These are phyloP conservation scores for Lipomyces yamadae DNA, from an alignment of 805 yeast genomes.

Conservation along the genomic window DNA sequence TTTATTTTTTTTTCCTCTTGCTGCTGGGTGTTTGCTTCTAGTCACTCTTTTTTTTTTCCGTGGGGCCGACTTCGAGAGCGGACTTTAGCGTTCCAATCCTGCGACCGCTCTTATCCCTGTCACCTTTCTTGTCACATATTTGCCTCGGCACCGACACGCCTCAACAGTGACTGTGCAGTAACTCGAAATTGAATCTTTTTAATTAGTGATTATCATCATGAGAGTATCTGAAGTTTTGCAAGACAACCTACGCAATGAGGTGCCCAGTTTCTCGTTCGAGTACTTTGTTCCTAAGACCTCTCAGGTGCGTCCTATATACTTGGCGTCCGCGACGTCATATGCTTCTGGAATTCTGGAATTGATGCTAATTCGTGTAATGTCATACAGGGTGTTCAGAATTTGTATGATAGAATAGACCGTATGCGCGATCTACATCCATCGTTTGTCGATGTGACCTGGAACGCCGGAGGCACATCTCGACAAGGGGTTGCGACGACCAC, in stretches of 20 bases:
- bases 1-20: not conserved
- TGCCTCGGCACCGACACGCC: not conserved
- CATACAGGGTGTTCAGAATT: constrained; percentile 89
- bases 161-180: not conserved
- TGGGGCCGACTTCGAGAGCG: not conserved
- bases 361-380: not conserved
- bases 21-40: not conserved
- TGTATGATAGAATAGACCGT: constrained; percentile 96
- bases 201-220: constrained; percentile 14
- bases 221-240: constrained; percentile 28
- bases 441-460: constrained; percentile 97
- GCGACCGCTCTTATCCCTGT: not conserved
- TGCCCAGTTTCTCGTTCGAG: constrained; percentile 89
- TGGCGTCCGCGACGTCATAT: not conserved
- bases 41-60: not conserved
- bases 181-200: not conserved
- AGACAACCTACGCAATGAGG: constrained; percentile 38
- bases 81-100: too few relatives aligned
- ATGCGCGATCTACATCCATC: constrained; percentile 92
- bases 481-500: constrained; percentile 74
- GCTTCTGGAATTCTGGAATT: not conserved
- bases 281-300: constrained; percentile 96
- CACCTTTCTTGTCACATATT: not conserved
- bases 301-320: constrained; percentile 26
- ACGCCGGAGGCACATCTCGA: constrained; percentile 85